A percentile compares a stretch with the other conserved stretches of the same genome.
Evolutionary conservation across 2,329 filamentous ascomycete genomes (phyloP).

Genomic region (Fusarium nematophilum): DNA sequence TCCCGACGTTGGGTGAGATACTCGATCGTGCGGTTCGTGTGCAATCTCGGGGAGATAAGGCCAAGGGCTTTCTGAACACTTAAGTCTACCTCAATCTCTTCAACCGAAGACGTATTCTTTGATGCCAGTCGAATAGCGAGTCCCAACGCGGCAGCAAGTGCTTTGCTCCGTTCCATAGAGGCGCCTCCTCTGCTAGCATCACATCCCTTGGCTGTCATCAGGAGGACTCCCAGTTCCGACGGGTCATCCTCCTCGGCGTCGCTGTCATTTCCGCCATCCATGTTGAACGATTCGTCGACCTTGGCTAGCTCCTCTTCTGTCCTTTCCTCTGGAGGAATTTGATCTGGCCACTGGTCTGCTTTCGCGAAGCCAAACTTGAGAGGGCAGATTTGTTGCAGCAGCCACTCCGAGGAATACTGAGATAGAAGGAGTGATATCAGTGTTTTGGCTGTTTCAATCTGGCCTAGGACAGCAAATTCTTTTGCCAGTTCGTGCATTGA

Average conservation of each 20-base stretch:
- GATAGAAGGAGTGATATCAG: constrained; percentile 33
- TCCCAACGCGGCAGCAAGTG: constrained; percentile 12
- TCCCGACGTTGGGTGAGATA: constrained; percentile 11
- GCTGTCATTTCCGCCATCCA: too few species aligned
- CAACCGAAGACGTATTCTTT: constrained; percentile 2
- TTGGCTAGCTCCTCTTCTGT: background rate
- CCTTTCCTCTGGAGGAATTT: constrained; percentile 15
- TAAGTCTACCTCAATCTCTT: constrained; percentile 11
- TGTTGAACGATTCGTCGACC: background rate
- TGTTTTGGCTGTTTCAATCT: constrained; percentile 16
- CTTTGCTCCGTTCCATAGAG: background rate
- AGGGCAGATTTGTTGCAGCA: constrained; percentile 1
- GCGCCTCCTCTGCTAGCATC: background rate
- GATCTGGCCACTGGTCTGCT: constrained; percentile 25
- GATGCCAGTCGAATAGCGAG: constrained; percentile 18
- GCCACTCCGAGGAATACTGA: constrained; percentile 32
- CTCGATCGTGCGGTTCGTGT: background rate
- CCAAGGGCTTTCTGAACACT: constrained; percentile 25
- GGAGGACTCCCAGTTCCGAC: background rate
- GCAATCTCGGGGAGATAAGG: constrained; percentile 3
- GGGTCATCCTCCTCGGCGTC: background rate
- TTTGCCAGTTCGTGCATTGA: constrained; percentile 21
- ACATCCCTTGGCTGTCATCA: background rate
- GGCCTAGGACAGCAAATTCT: constrained; percentile 35
- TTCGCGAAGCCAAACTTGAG: constrained; percentile 33